These are phyloP conservation scores for Boechera stricta DNA, from an alignment of 345 rosid genomes.

Conservation along the genomic window DNA sequence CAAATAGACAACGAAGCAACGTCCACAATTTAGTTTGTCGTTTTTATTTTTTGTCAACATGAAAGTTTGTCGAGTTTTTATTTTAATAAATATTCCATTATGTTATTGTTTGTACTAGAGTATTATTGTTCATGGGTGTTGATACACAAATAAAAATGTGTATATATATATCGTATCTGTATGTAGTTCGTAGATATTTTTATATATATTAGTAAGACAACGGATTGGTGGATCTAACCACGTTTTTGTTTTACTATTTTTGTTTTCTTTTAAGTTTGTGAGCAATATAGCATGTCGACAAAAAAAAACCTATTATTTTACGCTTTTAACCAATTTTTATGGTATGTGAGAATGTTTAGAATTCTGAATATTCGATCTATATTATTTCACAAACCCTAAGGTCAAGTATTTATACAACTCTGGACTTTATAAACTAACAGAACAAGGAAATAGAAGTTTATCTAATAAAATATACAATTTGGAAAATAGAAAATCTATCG, in stretches of 20 bases:
- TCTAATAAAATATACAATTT: no score
- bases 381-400: no score
- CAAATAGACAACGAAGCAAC: conserved; percentile 20
- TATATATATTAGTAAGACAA: background rate
- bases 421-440: no score
- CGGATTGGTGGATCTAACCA: background rate
- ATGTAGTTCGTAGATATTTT: background rate
- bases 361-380: no score
- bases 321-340: background rate
- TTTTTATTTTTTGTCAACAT: background rate
- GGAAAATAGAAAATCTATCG: no score
- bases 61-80: background rate
- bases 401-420: no score
- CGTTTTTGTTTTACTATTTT: background rate
- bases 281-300: background rate
- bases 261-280: background rate
- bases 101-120: background rate
- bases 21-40: conserved; percentile 22
- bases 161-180: background rate
- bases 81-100: conserved; percentile 15
- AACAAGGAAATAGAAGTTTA: no score
- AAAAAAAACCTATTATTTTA: background rate
- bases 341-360: background rate
- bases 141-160: background rate
- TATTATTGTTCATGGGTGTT: background rate